phyloP scores from a whole-genome alignment of 352 stramenopile species.

The Saprolegnia diclina region DNA sequence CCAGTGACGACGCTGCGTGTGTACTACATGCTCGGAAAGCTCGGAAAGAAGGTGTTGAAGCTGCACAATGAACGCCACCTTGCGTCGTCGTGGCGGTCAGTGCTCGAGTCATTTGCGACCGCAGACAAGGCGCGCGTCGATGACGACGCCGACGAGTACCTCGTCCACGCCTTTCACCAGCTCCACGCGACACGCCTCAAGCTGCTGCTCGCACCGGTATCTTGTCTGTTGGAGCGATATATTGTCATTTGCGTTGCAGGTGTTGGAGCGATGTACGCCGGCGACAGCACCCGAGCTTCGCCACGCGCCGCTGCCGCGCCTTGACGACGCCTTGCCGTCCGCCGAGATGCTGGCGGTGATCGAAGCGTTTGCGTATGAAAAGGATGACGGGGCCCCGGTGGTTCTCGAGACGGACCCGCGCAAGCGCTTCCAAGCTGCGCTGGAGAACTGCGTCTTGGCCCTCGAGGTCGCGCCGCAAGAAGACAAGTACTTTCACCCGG shows the following conservation, averaged over 20 bases:
- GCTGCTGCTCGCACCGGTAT: constrained; percentile 11
- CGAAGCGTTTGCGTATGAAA: constrained; percentile 8
- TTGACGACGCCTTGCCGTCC: not conserved
- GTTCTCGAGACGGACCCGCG: too few relatives aligned
- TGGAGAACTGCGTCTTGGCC: constrained; percentile 57
- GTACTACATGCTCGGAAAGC: constrained; percentile 69
- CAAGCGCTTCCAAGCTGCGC: not conserved
- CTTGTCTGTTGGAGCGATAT: not conserved
- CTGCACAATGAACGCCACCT: constrained; percentile 44
- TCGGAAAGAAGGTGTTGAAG: constrained; percentile 37
- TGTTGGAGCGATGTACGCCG: not conserved
- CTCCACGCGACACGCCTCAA: constrained; percentile 23
- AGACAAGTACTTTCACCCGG: constrained; percentile 78
- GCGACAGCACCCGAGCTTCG: not conserved
- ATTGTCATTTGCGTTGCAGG: not conserved
- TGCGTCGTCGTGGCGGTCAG: constrained; percentile 9
- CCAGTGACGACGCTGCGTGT: constrained; percentile 48
- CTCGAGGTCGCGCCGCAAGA: constrained; percentile 69
- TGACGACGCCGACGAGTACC: constrained; percentile 58
- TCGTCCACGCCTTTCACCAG: constrained; percentile 73
- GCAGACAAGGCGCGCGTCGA: constrained; percentile 53
- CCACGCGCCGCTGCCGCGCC: not conserved
- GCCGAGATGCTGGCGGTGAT: not conserved
- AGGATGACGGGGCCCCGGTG: too few relatives aligned
- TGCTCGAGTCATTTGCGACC: constrained; percentile 47